A percentile compares a stretch with the other conserved stretches of the same genome.
phyloP scores from a whole-genome alignment of 768 basidiomycete species.

The Dentipellis sp. region DNA sequence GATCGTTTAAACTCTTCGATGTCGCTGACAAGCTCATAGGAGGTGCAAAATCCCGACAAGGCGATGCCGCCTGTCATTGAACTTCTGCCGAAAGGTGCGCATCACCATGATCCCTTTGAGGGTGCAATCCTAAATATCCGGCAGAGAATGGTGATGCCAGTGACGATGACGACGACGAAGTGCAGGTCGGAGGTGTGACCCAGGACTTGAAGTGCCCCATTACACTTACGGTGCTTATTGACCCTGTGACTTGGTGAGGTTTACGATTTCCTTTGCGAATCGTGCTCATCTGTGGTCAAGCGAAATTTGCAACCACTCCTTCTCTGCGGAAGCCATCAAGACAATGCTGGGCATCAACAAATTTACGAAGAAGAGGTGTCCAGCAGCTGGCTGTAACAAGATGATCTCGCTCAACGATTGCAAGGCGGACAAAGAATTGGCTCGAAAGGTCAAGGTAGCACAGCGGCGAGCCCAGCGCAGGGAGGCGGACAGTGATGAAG shows the following conservation, averaged over 20 bases:
- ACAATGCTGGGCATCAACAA: constrained; percentile 43
- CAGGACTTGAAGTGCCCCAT: constrained; percentile 84
- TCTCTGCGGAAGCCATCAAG: constrained; percentile 61
- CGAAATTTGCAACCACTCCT: constrained; percentile 69
- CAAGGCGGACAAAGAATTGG: constrained; percentile 45
- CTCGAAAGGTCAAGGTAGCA: constrained; percentile 50
- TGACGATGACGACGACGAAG: constrained; percentile 78
- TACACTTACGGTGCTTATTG: constrained; percentile 49
- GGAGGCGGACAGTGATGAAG: constrained; percentile 26
- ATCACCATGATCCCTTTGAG: neutral
- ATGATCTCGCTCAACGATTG: constrained; percentile 42
- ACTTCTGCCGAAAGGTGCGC: constrained; percentile 58
- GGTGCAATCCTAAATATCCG: constrained; percentile 2
- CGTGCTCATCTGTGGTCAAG: constrained; percentile 21
- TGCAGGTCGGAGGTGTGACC: constrained; percentile 80
- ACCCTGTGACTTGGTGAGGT: constrained; percentile 79
- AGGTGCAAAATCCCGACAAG: constrained; percentile 51
- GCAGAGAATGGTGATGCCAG: constrained; percentile 78
- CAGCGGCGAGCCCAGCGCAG: constrained; percentile 42
- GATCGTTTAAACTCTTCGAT: neutral
- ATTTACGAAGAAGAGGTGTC: constrained; percentile 37
- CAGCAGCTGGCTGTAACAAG: constrained; percentile 65
- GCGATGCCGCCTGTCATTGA: constrained; percentile 74
- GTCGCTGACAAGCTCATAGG: constrained; percentile 31
- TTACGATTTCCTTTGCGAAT: neutral